Percentiles rank a stretch among this genome's conserved stretches.
Conservation (phyloP, 192 early-diverging fungal genomes). For the Mortierella claussenii region DNA sequence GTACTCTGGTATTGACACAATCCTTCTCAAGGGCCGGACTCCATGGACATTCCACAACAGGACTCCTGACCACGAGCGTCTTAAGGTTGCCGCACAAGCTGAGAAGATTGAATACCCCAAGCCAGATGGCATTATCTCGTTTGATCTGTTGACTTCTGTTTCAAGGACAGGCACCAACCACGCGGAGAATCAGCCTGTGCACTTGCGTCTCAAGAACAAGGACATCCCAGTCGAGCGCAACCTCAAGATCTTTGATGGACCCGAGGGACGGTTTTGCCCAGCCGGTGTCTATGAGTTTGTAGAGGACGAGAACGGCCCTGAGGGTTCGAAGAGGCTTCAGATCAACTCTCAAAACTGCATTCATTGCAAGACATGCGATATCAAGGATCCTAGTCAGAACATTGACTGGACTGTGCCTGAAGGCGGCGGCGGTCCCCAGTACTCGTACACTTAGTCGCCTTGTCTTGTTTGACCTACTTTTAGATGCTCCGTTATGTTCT, state of each 20-base stretch:
- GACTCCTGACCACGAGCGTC: slow-evolving; percentile 80
- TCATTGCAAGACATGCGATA: slow-evolving; percentile 99
- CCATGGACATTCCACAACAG: slow-evolving; percentile 96
- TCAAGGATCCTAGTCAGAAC: slow-evolving; percentile 99
- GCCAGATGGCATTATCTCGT: slow-evolving; percentile 94
- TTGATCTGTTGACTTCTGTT: slow-evolving; percentile 95
- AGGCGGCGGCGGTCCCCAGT: slow-evolving; percentile 57
- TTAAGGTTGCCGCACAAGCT: slow-evolving; percentile 72
- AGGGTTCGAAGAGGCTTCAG: slow-evolving; percentile 89
- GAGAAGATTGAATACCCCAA: slow-evolving; percentile 96
- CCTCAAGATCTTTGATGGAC: slow-evolving; percentile 89
- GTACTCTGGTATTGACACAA: slow-evolving; percentile 90
- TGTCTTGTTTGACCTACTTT: neutral
- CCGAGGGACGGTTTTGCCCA: slow-evolving; percentile 96
- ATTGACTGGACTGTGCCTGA: slow-evolving; percentile 97
- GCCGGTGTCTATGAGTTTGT: slow-evolving; percentile 99
- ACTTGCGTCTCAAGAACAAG: slow-evolving; percentile 83
- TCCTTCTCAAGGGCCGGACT: slow-evolving; percentile 88
- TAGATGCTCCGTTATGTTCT: no score
- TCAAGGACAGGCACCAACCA: slow-evolving; percentile 94
- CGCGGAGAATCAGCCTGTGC: slow-evolving; percentile 94
- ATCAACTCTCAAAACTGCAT: slow-evolving; percentile 99
- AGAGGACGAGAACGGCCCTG: slow-evolving; percentile 87
- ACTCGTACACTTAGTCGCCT: slow-evolving; percentile 40
- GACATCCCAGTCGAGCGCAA: slow-evolving; percentile 85